Evolutionary conservation across 257 asterid species (phyloP), one percentile per base, ranked within the genome.

Genomic region (Fraxinus americana): DNA sequence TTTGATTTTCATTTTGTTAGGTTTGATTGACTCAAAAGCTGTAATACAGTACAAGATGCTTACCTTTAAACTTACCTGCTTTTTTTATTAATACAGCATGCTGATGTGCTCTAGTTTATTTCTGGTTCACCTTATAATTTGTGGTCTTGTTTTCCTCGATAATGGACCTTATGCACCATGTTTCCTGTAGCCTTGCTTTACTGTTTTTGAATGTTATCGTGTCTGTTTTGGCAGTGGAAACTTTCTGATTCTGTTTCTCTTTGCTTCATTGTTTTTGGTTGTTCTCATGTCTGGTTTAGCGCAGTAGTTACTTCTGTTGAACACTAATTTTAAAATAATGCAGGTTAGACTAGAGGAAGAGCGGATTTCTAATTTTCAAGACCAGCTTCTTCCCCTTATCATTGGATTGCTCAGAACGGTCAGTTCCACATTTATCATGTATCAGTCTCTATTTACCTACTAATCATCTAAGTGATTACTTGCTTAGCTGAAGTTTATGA

Each of bases 331-430:
- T 77, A 72, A 50, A 32, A 75, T 71, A 59, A 78, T 90, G 74
- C 94, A 95, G 99, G 94, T 84, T 85, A 82, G 80, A 78, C 76
- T 88, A 87, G 93, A 91, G 82, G 98, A 95, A 86, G 99, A 95
- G 77, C 90, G 89, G 72, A 75, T 86, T 54, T 88, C 92, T 41
- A 86, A 89, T 85, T 90, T 93, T 74, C 91, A 86, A 73, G 99
- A 93, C 77, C 96, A 88, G 84, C 93, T 95, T 81, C 98, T 95
- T 79, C 98, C 99, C 76, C 87, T 93, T 82, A 85, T 92, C 78
- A 92, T 95, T 86, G 99, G 99, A 81, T 89, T 95, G 87, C 97
- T 95, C 77, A 90, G 98, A 90, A 95, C 99, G 43, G 98, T 94
- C 88, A 89, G 98, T 85, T 74, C 61, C 67, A 41, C 68, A 71